Evolutionary conservation across 345 rosid species (phyloP).

Genomic region (Barbarea vulgaris): DNA sequence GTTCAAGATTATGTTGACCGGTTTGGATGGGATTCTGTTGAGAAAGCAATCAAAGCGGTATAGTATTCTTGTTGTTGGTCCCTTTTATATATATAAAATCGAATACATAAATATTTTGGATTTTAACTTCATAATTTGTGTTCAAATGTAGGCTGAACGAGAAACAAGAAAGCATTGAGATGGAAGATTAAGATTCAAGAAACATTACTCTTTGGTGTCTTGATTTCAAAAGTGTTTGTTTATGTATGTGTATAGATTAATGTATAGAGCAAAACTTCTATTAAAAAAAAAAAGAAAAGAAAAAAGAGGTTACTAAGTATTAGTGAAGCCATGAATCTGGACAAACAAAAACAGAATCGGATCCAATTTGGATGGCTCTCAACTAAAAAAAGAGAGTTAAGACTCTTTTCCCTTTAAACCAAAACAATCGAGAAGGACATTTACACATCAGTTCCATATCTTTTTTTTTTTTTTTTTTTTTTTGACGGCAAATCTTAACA

Average conservation of each 20-base stretch:
- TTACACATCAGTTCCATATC: not conserved
- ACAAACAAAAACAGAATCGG: not conserved
- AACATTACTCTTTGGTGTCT: conserved; percentile 17
- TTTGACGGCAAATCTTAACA: too few relatives aligned
- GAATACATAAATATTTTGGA: not conserved
- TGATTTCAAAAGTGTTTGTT: conserved; percentile 9
- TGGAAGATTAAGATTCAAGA: conserved; percentile 28
- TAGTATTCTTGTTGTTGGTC: not conserved
- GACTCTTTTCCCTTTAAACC: not conserved
- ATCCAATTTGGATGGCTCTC: not conserved
- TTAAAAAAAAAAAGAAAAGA: not conserved
- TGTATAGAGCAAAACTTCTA: conserved; percentile 12
- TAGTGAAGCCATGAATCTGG: not conserved
- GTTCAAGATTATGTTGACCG: conserved; percentile 64
- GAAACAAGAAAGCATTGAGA: conserved; percentile 69
- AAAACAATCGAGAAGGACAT: not conserved
- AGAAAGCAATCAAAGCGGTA: conserved; percentile 81
- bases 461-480: too few relatives aligned
- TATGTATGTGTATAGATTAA: conserved; percentile 16
- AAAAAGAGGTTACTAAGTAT: not conserved
- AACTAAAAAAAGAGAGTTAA: not conserved
- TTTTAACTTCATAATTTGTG: not conserved
- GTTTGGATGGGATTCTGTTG: conserved; percentile 81
- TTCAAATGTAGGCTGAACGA: conserved; percentile 68
- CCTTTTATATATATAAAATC: not conserved